Evolutionary conservation across 2,329 filamentous ascomycete species (phyloP), one percentile per base, ranked within the genome.

Genomic region (Aspergillus calidoustus): DNA sequence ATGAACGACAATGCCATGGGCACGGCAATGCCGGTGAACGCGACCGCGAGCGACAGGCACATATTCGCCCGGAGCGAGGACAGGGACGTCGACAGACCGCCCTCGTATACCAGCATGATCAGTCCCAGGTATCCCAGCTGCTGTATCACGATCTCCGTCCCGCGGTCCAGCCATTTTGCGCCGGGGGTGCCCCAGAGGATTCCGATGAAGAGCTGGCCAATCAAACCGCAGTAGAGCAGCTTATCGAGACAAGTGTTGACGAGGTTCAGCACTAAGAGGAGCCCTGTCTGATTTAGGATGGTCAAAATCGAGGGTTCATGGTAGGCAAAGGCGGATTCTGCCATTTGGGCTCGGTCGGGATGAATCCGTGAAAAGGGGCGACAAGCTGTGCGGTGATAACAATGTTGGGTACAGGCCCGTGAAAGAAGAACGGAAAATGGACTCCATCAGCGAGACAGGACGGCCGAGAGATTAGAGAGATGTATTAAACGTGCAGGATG

Each of bases 51-150:
- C 0, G 89, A 91, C 4, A 92, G 79, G 0, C 79, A 66, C 0
- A 90, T 65, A 66, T 91, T 91, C 5, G 85, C 82, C 60, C 82
- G 84, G 1, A 93, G 73, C 0, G 83, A 78, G 8, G 74, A 72
- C 34, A 86, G 79, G 1, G 71, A 71, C 2, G 71, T 73, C 22
- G 70, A 72, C 3, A 74, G 48, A 4, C 72, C 72, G 83, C 87
- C 89, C 80, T 92, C 88, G 71, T 87, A 92, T 0, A 93, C 89
- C 1, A 93, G 76, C 28, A 91, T 76, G 7, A 93, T 83, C n/a
- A 93, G 73, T 0, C 91, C 90, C 0, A 93, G 75, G 70, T 93
- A 93, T 0, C 91, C 91, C 1, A 93, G 73, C 62, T 90, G 83
- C 23, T 89, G 83, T 30, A 91, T 79, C 0, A 81, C 80, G 19